phyloP scores from a whole-genome alignment of 176 grass and related monocot genomes.

The Cymbopogon citratus region DNA sequence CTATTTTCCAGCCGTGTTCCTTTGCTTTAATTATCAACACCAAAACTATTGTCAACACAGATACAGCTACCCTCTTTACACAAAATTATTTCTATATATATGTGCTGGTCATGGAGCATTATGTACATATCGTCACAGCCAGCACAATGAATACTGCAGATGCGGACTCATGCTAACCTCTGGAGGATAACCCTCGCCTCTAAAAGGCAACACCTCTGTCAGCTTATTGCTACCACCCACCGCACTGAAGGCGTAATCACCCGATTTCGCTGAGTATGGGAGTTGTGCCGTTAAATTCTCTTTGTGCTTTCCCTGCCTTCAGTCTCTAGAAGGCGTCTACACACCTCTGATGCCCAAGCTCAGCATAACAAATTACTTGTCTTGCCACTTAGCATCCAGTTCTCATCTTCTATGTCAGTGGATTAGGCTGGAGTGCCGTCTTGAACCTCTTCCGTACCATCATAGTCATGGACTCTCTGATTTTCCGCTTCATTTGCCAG shows the following conservation, averaged over 20 bases:
- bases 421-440: neutral
- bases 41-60: conserved; percentile 23
- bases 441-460: conserved; percentile 27
- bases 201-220: neutral
- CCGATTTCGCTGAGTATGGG: neutral
- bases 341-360: neutral
- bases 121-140: conserved; percentile 38
- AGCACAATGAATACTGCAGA: conserved; percentile 9
- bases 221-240: neutral
- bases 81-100: conserved; percentile 43
- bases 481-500: conserved; percentile 25
- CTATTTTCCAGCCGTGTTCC: conserved; percentile 14
- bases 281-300: conserved; percentile 21
- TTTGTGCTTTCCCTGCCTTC: neutral
- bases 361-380: neutral
- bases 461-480: neutral
- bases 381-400: conserved; percentile 2
- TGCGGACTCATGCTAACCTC: neutral
- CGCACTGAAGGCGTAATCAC: neutral
- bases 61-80: conserved; percentile 38
- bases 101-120: conserved; percentile 19
- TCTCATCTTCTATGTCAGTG: conserved; percentile 10
- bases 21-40: conserved; percentile 20
- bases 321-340: neutral
- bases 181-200: neutral